Base-by-base conservation (phyloP, 1,284 basidiomycete genomes). In the Coniophora puteana region DNA sequence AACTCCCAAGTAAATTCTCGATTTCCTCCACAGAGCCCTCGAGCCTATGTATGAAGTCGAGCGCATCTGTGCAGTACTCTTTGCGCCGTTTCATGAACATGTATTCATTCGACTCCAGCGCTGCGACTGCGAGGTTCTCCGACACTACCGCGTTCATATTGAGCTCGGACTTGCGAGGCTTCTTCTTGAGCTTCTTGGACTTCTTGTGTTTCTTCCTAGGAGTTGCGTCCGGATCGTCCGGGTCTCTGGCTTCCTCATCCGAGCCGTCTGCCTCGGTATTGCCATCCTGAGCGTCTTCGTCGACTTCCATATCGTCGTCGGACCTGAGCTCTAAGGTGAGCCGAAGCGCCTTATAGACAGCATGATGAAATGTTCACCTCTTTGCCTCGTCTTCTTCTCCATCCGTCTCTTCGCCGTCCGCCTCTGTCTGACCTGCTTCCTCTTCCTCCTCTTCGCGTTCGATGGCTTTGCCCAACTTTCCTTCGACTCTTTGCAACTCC, bases 1-100 rank as follows among this genome's bases (percentile, higher is more conserved):
- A 97, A 26, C 89, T 92, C 1, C 90, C 93, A 26, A 98, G 74
- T 5, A 99, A 66, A 52, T 89, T 78, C 36, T 78, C 76, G 33
- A 95, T 72, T 1, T 73, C 77, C 12, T 87, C 81, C 68, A 93
- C 83, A 2, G 89, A 83, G 18, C 67, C 66, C 57, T 96, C 92
- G 38, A 98, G 73, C 51, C 82, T 76, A 21, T 79, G 76, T 56
- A 98, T 94, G 62, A 98, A 98, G 41, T 68, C 72, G 31, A 97
- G 70, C 1, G 88, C 93, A 53, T 97, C 95, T 1, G 78, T 69
- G 58, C 89, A 93, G 68, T 94, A 97, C 52, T 85, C 86, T 64
- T 89, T 92, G 41, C 79, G 82, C 31, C 96, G 69, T n/a, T 83
- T 78, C 5, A 94, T 71, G 44, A 80, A 75, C 24, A 83, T 74